Conservation (phyloP, 805 yeast species). For the Yarrowia sp. region DNA sequence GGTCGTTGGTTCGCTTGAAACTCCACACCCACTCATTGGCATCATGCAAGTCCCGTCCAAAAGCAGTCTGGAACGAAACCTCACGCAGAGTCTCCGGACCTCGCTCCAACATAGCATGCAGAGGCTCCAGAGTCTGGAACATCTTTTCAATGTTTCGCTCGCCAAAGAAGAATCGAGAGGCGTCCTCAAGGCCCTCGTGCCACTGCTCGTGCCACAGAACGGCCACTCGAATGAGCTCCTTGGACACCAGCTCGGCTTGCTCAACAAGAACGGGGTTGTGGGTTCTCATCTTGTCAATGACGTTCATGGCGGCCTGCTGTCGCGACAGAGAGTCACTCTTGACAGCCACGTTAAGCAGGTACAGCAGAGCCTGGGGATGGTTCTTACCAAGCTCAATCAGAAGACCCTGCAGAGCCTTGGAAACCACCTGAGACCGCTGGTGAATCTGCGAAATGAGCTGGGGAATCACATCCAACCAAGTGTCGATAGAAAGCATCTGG, state of each 20-base stretch:
- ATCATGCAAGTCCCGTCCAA: conserved; percentile 87
- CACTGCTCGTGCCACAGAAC: conserved; percentile 97
- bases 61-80: conserved; percentile 85
- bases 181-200: conserved; percentile 97
- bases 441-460: conserved; percentile 95
- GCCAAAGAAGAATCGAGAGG: conserved; percentile 87
- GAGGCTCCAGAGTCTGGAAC: conserved; percentile 85
- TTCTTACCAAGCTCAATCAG: conserved; percentile 86
- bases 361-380: conserved; percentile 95
- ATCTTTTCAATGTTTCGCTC: conserved; percentile 93
- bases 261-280: conserved; percentile 83
- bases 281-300: conserved; percentile 85
- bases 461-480: conserved; percentile 94
- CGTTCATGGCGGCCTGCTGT: conserved; percentile 85
- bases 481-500: conserved; percentile 80
- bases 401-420: conserved; percentile 72
- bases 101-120: conserved; percentile 76
- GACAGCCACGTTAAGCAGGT: conserved; percentile 92
- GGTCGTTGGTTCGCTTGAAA: conserved; percentile 79
- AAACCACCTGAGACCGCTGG: conserved; percentile 84
- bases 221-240: conserved; percentile 89
- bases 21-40: conserved; percentile 92
- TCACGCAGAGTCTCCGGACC: conserved; percentile 92
- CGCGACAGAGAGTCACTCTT: conserved; percentile 88
- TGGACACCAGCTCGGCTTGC: conserved; percentile 92